phyloP scores from a whole-genome alignment of 2,329 filamentous ascomycete species.

The Fusarium bactridioides region DNA sequence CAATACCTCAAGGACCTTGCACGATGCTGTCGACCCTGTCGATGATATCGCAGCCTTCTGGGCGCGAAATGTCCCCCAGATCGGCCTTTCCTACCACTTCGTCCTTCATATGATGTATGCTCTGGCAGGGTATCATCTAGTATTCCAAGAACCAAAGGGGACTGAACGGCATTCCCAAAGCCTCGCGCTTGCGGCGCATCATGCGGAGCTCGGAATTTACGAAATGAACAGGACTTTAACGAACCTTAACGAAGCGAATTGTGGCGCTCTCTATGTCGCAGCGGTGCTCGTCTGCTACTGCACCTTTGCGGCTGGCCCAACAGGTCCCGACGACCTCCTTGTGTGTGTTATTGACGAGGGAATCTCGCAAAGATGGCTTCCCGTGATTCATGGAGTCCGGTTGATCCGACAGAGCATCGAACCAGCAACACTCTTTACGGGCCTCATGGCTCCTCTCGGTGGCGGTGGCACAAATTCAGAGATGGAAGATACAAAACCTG shows the following conservation, averaged over 20 bases:
- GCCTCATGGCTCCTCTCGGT: slow-evolving; percentile 39
- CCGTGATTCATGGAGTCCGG: slow-evolving; percentile 39
- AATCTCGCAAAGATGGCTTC: slow-evolving; percentile 37
- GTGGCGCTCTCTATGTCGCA: slow-evolving; percentile 43
- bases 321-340: slow-evolving; percentile 40
- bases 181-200: slow-evolving; percentile 36
- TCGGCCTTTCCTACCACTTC: slow-evolving; percentile 42
- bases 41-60: slow-evolving; percentile 40
- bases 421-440: slow-evolving; percentile 40
- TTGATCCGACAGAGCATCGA: slow-evolving; percentile 39
- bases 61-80: slow-evolving; percentile 41
- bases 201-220: slow-evolving; percentile 38
- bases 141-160: slow-evolving; percentile 29
- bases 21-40: slow-evolving; percentile 23
- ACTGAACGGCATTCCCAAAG: slow-evolving; percentile 28
- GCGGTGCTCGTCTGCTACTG: slow-evolving; percentile 43
- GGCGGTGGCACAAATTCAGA: slow-evolving; percentile 8
- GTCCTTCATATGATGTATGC: slow-evolving; percentile 43
- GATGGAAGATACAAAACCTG: slow-evolving; percentile 30
- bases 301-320: slow-evolving; percentile 44
- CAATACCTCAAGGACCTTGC: slow-evolving; percentile 37
- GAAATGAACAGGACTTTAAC: slow-evolving; percentile 39
- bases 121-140: slow-evolving; percentile 41
- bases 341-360: slow-evolving; percentile 38
- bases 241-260: slow-evolving; percentile 39